These are phyloP conservation scores for Scleromitrula shiraiana DNA, from an alignment of 2,329 filamentous ascomycete species.

Conservation along the genomic window DNA sequence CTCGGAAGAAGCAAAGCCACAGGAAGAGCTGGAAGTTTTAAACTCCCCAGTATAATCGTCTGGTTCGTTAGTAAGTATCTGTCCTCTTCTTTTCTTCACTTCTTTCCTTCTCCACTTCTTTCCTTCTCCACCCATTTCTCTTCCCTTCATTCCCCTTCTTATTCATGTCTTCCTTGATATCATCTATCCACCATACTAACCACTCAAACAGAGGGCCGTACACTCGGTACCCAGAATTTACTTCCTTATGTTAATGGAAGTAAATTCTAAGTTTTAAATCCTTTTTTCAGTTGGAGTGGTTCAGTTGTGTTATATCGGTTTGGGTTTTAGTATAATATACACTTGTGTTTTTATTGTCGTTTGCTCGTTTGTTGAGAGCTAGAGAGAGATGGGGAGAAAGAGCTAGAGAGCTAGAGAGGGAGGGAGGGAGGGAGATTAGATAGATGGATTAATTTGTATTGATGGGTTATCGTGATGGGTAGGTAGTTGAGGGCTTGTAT, in stretches of 20 bases:
- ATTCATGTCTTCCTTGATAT: background rate
- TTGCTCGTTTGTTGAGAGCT: too few species aligned
- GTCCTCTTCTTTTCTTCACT: background rate
- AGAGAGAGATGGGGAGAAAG: too few species aligned
- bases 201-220: background rate
- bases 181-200: background rate
- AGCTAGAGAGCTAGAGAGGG: too few species aligned
- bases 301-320: background rate
- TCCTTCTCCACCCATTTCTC: background rate
- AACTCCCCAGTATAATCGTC: conserved; percentile 22
- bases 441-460: too few species aligned
- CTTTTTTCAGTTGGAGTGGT: too few species aligned
- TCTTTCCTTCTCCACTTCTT: background rate
- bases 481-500: too few species aligned
- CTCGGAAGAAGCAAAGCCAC: conserved; percentile 22
- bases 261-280: background rate
- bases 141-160: background rate
- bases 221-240: background rate
- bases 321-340: background rate
- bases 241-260: background rate
- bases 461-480: too few species aligned
- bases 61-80: conserved; percentile 21
- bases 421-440: too few species aligned
- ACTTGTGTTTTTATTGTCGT: too few species aligned
- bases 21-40: conserved; percentile 18